These are phyloP conservation scores for Fraxinus sp. DNA, from an alignment of 305 asterid species.

Conservation along the genomic window DNA sequence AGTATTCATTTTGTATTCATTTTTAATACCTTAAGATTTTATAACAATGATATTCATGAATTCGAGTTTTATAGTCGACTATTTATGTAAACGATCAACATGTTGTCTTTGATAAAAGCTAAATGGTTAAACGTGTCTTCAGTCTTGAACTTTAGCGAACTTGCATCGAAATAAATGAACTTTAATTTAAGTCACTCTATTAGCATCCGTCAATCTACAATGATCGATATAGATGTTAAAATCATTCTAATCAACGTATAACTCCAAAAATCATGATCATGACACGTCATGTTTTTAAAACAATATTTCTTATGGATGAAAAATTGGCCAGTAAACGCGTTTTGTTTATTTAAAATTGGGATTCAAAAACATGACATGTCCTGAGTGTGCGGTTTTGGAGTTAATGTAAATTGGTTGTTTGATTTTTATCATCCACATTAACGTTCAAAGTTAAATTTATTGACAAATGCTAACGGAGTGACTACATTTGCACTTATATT, in stretches of 20 bases:
- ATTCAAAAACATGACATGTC: neutral
- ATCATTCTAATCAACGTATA: neutral
- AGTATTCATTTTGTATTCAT: neutral
- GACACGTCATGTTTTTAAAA: neutral
- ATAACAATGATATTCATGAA: neutral
- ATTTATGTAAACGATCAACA: neutral
- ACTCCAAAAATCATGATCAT: neutral
- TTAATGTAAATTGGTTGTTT: no score
- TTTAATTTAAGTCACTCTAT: neutral
- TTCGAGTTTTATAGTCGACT: neutral
- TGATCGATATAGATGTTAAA: no score
- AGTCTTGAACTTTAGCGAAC: neutral
- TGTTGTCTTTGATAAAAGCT: neutral
- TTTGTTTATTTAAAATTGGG: neutral
- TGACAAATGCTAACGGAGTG: neutral
- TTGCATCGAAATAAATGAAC: neutral
- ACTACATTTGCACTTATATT: neutral
- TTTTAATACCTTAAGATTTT: no score
- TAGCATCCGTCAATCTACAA: neutral
- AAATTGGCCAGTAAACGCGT: neutral
- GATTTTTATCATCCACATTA: neutral
- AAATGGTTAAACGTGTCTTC: neutral
- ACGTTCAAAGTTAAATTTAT: neutral
- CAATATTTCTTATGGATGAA: neutral
- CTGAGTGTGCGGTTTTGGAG: neutral